phyloP scores from a whole-genome alignment of 192 early-diverging fungal genomes.

The Backusella westeae region DNA sequence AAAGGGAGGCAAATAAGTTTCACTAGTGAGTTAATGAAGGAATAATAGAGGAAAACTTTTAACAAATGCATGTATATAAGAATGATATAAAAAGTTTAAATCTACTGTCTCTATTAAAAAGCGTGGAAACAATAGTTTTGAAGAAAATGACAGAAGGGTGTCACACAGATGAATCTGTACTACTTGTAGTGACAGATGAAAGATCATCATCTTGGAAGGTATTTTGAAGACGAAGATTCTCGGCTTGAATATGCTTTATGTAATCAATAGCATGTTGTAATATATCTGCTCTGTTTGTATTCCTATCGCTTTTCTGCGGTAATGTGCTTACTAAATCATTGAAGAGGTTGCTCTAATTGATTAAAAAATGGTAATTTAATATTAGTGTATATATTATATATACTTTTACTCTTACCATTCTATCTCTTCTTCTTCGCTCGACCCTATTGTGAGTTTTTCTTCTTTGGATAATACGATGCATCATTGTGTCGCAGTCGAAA shows the following conservation, averaged over 20 bases:
- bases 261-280: background rate
- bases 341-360: background rate
- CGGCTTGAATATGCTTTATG: background rate
- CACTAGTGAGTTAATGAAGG: background rate
- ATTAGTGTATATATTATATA: background rate
- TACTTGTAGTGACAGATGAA: background rate
- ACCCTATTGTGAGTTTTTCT: background rate
- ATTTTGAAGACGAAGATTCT: background rate
- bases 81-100: background rate
- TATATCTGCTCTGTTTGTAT: background rate
- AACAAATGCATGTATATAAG: background rate
- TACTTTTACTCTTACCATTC: background rate
- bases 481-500: background rate
- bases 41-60: background rate
- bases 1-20: background rate
- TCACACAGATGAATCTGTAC: background rate
- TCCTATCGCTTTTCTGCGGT: background rate
- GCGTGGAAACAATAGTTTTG: background rate
- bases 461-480: background rate
- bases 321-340: background rate
- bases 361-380: background rate
- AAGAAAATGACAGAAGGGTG: background rate
- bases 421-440: background rate
- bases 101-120: background rate
- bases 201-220: background rate